Conservation (phyloP, 805 yeast species). For the Teunomyces gatunensis region DNA sequence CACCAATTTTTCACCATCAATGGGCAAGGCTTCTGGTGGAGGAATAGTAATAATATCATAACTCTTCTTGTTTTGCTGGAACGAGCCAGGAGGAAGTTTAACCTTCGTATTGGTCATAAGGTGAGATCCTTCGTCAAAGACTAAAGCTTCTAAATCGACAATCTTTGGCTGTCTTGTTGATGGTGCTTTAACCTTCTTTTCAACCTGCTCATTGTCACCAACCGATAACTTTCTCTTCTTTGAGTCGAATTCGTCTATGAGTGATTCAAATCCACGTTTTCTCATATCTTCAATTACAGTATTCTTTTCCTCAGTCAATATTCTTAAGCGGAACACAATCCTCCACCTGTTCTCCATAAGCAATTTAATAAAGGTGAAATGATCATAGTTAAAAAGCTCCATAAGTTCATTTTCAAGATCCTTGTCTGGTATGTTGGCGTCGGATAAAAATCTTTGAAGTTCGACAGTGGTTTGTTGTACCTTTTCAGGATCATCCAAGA, state of each 20-base stretch:
- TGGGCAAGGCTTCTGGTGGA: conserved; percentile 57
- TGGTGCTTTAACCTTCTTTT: conserved; percentile 10
- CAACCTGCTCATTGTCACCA: conserved; percentile 5
- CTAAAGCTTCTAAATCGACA: conserved; percentile 61
- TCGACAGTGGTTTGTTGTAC: conserved; percentile 37
- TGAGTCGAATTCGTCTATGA: conserved; percentile 39
- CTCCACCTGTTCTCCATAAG: conserved; percentile 50
- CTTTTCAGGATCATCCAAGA: conserved; percentile 28
- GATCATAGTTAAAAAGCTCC: conserved; percentile 50
- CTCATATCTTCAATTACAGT: conserved; percentile 44
- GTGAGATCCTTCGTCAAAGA: conserved; percentile 72
- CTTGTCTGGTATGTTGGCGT: conserved; percentile 32
- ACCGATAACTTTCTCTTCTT: conserved; percentile 21
- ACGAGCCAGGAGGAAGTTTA: conserved; percentile 79
- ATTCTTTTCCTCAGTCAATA: conserved; percentile 26
- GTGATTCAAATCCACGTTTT: conserved; percentile 34
- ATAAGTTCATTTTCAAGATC: conserved; percentile 55
- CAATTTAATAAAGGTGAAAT: conserved; percentile 46
- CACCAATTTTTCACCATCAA: conserved; percentile 45
- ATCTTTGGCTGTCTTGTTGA: conserved; percentile 42
- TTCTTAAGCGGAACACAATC: conserved; percentile 53
- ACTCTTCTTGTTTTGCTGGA: conserved; percentile 63
- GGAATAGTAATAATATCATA: conserved; percentile 95
- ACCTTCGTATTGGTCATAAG: conserved; percentile 65
- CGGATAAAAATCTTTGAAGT: conserved; percentile 40